A percentile compares a stretch with the other conserved stretches of the same genome.
These are phyloP conservation scores for Candida oleophila DNA, from an alignment of 805 yeast species.

Conservation along the genomic window DNA sequence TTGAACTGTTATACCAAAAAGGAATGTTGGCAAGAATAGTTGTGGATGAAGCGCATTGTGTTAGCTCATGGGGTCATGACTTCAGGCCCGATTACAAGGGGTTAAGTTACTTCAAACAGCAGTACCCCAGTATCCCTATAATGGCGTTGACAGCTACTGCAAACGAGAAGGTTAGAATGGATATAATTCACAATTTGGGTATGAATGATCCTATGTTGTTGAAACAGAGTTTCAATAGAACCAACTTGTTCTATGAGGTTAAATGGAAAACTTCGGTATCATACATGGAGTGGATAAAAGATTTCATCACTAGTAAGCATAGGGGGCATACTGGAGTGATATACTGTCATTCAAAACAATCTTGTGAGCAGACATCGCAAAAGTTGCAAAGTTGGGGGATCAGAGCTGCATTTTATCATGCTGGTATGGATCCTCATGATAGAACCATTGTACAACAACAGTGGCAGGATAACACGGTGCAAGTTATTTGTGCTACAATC, in stretches of 20 bases:
- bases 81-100: slow-evolving; percentile 94
- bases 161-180: slow-evolving; percentile 82
- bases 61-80: slow-evolving; percentile 98
- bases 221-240: slow-evolving; percentile 90
- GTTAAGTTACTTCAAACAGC: slow-evolving; percentile 65
- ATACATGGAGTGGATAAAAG: slow-evolving; percentile 56
- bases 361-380: slow-evolving; percentile 80
- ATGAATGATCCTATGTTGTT: slow-evolving; percentile 61
- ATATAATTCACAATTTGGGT: slow-evolving; percentile 76
- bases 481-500: slow-evolving; percentile 92
- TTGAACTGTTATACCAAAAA: slow-evolving; percentile 54
- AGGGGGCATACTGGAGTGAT: slow-evolving; percentile 76
- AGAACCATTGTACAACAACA: slow-evolving; percentile 66
- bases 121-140: slow-evolving; percentile 79
- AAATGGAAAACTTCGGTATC: slow-evolving; percentile 55
- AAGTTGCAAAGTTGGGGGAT: slow-evolving; percentile 61
- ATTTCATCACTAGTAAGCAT: slow-evolving; percentile 52
- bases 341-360: slow-evolving; percentile 86
- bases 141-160: slow-evolving; percentile 99
- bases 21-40: slow-evolving; percentile 77
- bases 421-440: slow-evolving; percentile 85
- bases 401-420: slow-evolving; percentile 80
- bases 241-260: slow-evolving; percentile 80
- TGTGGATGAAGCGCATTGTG: slow-evolving; percentile 98
- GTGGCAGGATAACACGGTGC: slow-evolving; percentile 76